Evolutionary conservation across 2,329 filamentous ascomycete genomes (phyloP).

Genomic region (Diaporthe capsici): DNA sequence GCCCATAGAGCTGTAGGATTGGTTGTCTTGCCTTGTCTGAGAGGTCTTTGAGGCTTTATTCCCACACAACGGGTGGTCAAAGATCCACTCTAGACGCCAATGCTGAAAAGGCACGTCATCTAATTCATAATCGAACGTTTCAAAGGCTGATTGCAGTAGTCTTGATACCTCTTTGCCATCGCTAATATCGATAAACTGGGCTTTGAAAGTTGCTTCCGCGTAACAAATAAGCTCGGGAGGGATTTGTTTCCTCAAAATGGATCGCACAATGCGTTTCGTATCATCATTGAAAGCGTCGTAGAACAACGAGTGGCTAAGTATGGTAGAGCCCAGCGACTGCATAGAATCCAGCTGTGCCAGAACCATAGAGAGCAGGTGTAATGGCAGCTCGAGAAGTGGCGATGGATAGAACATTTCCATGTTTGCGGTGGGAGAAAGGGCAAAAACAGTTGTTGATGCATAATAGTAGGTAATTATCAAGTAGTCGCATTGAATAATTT

Average conservation of each 20-base stretch:
- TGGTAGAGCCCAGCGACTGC: not conserved
- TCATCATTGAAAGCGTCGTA: constrained; percentile 11
- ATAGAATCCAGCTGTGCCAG: not conserved
- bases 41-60: not conserved
- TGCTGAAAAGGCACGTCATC: not conserved
- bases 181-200: not conserved
- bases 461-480: too few relatives aligned
- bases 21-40: not conserved
- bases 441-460: too few relatives aligned
- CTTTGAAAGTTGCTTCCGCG: not conserved
- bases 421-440: not conserved
- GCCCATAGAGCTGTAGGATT: not conserved
- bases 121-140: not conserved
- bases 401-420: not conserved
- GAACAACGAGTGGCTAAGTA: not conserved
- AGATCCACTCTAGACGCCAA: not conserved
- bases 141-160: not conserved
- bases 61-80: not conserved
- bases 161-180: too few relatives aligned
- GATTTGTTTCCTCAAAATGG: not conserved
- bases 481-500: too few relatives aligned
- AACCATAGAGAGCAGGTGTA: not conserved
- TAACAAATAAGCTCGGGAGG: not conserved
- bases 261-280: not conserved
- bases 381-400: not conserved